Conservation (phyloP, 1,284 basidiomycete species). For the Leccinum pachyderme region DNA sequence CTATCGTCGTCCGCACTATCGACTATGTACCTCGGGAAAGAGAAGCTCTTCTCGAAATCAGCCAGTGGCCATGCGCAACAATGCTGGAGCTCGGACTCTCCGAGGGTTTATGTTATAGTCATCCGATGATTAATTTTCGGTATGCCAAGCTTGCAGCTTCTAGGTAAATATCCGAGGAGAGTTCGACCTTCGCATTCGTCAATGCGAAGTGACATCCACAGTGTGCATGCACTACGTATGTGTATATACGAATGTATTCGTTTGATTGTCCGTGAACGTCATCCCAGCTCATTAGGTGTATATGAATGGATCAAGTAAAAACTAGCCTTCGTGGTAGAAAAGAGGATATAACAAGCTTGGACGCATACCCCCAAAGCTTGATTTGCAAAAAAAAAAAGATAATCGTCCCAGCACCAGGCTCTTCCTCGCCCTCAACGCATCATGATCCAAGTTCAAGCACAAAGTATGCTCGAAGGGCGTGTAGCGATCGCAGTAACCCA, state of each 20-base stretch:
- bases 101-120: background rate
- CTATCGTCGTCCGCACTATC: background rate
- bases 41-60: background rate
- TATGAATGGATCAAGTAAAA: background rate
- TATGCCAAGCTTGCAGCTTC: too few species aligned
- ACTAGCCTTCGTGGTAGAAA: background rate
- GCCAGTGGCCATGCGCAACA: background rate
- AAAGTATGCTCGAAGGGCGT: background rate
- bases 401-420: background rate
- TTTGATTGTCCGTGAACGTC: background rate
- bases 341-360: background rate
- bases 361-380: background rate
- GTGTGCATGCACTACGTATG: background rate
- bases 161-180: background rate
- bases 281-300: background rate
- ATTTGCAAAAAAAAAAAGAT: background rate
- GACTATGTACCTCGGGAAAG: background rate
- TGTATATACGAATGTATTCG: background rate
- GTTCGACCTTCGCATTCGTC: background rate
- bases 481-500: slow-evolving; percentile 4
- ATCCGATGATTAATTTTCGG: background rate
- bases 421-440: background rate
- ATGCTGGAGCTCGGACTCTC: background rate
- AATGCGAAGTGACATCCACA: background rate
- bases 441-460: background rate